Percentiles rank a stretch among this genome's conserved stretches.
These are phyloP conservation scores for Eucalyptus curtisii DNA, from an alignment of 345 rosid species.

Conservation along the genomic window DNA sequence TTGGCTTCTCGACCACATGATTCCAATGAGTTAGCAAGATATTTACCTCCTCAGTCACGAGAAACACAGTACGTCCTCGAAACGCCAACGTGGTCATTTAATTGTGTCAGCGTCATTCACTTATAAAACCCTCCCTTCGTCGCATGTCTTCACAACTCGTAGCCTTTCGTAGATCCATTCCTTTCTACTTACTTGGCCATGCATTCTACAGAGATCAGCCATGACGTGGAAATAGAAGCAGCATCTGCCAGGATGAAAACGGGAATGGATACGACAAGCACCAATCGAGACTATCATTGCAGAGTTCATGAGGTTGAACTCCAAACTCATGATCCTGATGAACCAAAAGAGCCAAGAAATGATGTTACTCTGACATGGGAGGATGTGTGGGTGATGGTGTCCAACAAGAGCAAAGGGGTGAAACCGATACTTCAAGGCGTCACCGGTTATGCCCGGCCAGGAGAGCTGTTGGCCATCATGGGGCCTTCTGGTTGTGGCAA, in stretches of 20 bases:
- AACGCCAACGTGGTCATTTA: background rate
- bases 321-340: background rate
- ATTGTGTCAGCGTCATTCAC: background rate
- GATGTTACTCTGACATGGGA: slow-evolving; percentile 24
- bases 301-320: background rate
- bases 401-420: slow-evolving; percentile 1
- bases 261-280: background rate
- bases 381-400: slow-evolving; percentile 23
- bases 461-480: slow-evolving; percentile 39
- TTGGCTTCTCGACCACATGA: background rate
- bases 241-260: background rate
- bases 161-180: background rate
- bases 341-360: background rate
- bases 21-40: background rate
- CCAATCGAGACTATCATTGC: background rate
- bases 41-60: background rate
- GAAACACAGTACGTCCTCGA: background rate
- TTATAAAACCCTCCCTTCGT: background rate
- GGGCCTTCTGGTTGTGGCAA: slow-evolving; percentile 60
- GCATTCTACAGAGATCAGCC: background rate
- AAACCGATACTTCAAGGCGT: slow-evolving; percentile 19
- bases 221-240: background rate
- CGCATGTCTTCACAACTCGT: background rate
- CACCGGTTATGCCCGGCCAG: slow-evolving; percentile 36
- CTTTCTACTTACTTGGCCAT: background rate